phyloP scores from a whole-genome alignment of 2,329 filamentous ascomycete species.

The Penicillium sp. region DNA sequence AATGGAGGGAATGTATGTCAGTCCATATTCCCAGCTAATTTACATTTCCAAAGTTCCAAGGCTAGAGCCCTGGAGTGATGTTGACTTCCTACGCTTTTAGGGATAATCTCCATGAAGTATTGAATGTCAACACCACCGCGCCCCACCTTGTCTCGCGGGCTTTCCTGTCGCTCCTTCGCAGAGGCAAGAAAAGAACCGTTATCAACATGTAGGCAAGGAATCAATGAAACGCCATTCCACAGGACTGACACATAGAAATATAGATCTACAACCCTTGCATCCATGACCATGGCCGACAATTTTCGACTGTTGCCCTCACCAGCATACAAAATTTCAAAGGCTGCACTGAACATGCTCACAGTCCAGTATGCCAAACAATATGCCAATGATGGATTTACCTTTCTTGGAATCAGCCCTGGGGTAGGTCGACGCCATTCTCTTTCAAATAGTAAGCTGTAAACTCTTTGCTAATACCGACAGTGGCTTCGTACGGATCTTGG shows the following conservation, averaged over 20 bases:
- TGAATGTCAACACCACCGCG: conserved; percentile 46
- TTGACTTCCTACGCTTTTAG: conserved; percentile 9
- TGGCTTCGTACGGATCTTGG: conserved; percentile 52
- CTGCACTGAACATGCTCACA: conserved; percentile 52
- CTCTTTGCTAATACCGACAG: conserved; percentile 25
- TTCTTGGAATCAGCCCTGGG: conserved; percentile 48
- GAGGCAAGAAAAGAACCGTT: conserved; percentile 45
- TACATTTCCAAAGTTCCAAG: too few relatives aligned
- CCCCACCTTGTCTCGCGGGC: conserved; percentile 42
- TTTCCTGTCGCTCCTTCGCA: conserved; percentile 43
- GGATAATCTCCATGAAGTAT: conserved; percentile 41
- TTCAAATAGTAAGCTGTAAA: too few relatives aligned
- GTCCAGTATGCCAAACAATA: conserved; percentile 36
- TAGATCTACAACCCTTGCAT: conserved; percentile 48
- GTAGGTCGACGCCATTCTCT: conserved; percentile 33
- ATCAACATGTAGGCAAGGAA: conserved; percentile 43
- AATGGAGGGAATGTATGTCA: conserved; percentile 28
- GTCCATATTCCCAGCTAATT: too few relatives aligned
- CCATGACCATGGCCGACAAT: conserved; percentile 40
- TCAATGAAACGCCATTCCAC: background rate
- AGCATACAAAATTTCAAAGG: conserved; percentile 51
- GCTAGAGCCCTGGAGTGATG: background rate
- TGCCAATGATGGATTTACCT: conserved; percentile 44
- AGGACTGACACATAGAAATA: background rate
- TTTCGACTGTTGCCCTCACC: conserved; percentile 22